These are phyloP conservation scores for Orobanche coerulescens DNA, from an alignment of 257 asterid genomes.

Conservation along the genomic window DNA sequence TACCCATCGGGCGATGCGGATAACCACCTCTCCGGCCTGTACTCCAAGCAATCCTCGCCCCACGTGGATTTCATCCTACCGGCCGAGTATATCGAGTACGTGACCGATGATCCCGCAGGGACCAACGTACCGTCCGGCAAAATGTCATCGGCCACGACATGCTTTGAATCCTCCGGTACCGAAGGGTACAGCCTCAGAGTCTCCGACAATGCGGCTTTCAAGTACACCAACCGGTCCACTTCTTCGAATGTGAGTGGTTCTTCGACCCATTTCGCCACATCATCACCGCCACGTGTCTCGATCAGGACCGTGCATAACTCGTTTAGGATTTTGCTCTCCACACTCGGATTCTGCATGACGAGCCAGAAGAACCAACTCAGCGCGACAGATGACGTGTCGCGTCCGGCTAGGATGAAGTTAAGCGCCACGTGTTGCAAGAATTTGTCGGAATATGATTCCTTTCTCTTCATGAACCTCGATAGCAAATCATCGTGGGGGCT, in stretches of 20 bases:
- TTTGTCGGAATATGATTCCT: slow-evolving; percentile 62
- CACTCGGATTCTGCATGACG: slow-evolving; percentile 52
- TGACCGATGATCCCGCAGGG: slow-evolving; percentile 78
- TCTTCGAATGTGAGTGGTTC: slow-evolving; percentile 67
- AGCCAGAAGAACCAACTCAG: slow-evolving; percentile 95
- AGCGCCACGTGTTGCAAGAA: slow-evolving; percentile 81
- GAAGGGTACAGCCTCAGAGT: slow-evolving; percentile 81
- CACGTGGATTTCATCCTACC: slow-evolving; percentile 77
- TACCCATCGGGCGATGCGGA: slow-evolving; percentile 30
- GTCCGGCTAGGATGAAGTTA: slow-evolving; percentile 89
- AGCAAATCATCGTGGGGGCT: slow-evolving; percentile 65
- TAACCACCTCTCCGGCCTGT: slow-evolving; percentile 82
- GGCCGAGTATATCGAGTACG: slow-evolving; percentile 82
- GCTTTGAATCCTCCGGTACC: slow-evolving; percentile 88
- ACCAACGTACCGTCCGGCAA: slow-evolving; percentile 83
- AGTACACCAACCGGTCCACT: slow-evolving; percentile 57
- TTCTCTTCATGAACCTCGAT: slow-evolving; percentile 84
- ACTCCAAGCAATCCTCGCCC: slow-evolving; percentile 84
- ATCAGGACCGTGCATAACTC: slow-evolving; percentile 58
- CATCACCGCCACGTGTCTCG: slow-evolving; percentile 62
- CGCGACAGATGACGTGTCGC: slow-evolving; percentile 92
- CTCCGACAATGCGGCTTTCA: slow-evolving; percentile 76
- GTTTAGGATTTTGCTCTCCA: slow-evolving; percentile 43
- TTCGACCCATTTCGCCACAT: slow-evolving; percentile 38
- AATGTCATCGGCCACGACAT: slow-evolving; percentile 65